A percentile compares a stretch with the other conserved stretches of the same genome.
Evolutionary conservation across 2,329 filamentous ascomycete species (phyloP).

Genomic region (Capronia epimyces): DNA sequence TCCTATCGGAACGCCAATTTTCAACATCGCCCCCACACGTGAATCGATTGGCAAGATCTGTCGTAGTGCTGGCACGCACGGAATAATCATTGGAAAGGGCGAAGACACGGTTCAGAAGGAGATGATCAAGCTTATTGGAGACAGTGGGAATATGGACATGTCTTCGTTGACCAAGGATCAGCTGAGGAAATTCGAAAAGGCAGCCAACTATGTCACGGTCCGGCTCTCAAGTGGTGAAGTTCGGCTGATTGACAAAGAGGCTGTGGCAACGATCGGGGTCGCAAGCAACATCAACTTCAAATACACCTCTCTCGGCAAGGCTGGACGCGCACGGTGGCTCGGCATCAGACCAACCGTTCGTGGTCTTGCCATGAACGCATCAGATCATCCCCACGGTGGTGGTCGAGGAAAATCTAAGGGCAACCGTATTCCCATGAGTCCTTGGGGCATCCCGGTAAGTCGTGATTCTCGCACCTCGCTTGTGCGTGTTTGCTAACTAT

Average conservation of each 20-base stretch:
- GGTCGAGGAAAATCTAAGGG: constrained; percentile 99
- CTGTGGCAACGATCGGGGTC: constrained; percentile 89
- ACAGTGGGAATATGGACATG: constrained; percentile 30
- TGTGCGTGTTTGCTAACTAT: constrained; percentile 9
- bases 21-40: constrained; percentile 73
- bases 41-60: constrained; percentile 76
- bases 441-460: constrained; percentile 92
- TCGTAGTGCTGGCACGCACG: constrained; percentile 88
- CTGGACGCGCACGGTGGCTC: constrained; percentile 85
- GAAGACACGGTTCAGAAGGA: constrained; percentile 53
- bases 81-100: constrained; percentile 81
- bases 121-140: constrained; percentile 28
- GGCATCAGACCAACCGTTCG: constrained; percentile 92
- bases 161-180: constrained; percentile 36
- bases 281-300: constrained; percentile 91
- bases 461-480: constrained; percentile 8
- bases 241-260: constrained; percentile 80
- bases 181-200: constrained; percentile 48
- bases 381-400: constrained; percentile 97
- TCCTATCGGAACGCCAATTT: constrained; percentile 86
- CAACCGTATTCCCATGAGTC: constrained; percentile 89
- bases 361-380: constrained; percentile 98
- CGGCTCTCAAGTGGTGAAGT: constrained; percentile 89
- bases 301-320: constrained; percentile 87
- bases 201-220: constrained; percentile 73